Percentiles rank a stretch among this genome's conserved stretches.
Evolutionary conservation across 2,329 filamentous ascomycete genomes (phyloP).

Genomic region (Aureobasidium namibiae): DNA sequence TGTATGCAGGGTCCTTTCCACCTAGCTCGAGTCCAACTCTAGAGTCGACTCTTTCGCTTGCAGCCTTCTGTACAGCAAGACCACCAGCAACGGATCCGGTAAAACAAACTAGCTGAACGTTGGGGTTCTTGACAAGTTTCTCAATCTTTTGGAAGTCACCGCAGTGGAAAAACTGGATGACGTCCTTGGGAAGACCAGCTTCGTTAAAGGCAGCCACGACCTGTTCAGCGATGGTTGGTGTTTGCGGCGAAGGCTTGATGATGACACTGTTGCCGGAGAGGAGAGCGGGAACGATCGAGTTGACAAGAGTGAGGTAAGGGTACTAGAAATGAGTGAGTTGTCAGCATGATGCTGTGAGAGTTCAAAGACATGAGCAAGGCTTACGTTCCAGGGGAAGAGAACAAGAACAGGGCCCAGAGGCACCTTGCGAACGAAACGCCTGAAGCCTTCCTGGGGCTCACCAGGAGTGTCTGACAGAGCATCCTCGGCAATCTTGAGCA

Average conservation of each 20-base stretch:
- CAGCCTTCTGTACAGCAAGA: conserved; percentile 75
- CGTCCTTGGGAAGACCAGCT: conserved; percentile 72
- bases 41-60: conserved; percentile 68
- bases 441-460: conserved; percentile 79
- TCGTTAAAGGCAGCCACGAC: conserved; percentile 66
- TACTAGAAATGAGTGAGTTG: conserved; percentile 50
- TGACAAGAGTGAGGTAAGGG: conserved; percentile 86
- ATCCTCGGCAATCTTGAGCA: conserved; percentile 75
- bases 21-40: conserved; percentile 85
- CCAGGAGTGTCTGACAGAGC: conserved; percentile 72
- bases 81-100: conserved; percentile 88
- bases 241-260: conserved; percentile 90
- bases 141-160: conserved; percentile 72
- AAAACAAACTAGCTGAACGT: conserved; percentile 78
- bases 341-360: background rate
- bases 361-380: conserved; percentile 31
- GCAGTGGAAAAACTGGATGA: conserved; percentile 88
- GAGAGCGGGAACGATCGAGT: conserved; percentile 86
- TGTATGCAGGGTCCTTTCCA: conserved; percentile 89
- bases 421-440: conserved; percentile 79
- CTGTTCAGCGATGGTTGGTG: conserved; percentile 83
- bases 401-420: conserved; percentile 82
- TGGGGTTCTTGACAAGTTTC: conserved; percentile 65
- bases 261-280: conserved; percentile 86
- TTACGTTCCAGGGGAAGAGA: conserved; percentile 92